These are phyloP conservation scores for Phytophthora litchii DNA, from an alignment of 352 stramenopile species.

Conservation along the genomic window DNA sequence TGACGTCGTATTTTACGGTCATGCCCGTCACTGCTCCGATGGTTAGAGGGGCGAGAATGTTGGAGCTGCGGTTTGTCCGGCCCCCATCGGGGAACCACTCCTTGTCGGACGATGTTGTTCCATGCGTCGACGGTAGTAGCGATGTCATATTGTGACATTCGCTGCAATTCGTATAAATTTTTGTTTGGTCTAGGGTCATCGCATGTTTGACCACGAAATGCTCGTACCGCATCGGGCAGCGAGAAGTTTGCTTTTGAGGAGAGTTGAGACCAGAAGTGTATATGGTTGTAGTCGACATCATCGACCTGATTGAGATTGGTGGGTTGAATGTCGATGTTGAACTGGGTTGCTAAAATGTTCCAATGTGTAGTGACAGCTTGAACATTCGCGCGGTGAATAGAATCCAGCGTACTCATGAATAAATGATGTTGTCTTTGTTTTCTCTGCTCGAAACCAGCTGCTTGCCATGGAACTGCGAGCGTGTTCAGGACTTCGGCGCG, in stretches of 20 bases:
- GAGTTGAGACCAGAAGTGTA: slow-evolving; percentile 6
- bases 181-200: slow-evolving; percentile 11
- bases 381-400: background rate
- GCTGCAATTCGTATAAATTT: background rate
- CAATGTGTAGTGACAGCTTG: background rate
- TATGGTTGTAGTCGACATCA: slow-evolving; percentile 9
- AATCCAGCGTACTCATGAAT: slow-evolving; percentile 13
- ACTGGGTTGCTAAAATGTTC: background rate
- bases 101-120: slow-evolving; percentile 9
- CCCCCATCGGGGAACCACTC: background rate
- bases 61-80: background rate
- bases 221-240: background rate
- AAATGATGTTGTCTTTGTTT: background rate
- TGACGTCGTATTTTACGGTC: background rate
- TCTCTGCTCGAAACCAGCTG: background rate
- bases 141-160: background rate
- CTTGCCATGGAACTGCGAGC: no score
- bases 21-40: background rate
- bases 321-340: background rate
- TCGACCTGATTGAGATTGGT: background rate
- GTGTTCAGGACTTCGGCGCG: no score
- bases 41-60: background rate
- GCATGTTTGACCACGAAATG: background rate
- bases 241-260: background rate
- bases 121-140: background rate